A percentile compares a stretch with the other conserved stretches of the same genome.
Conservation (phyloP, 176 grass and related monocot species). For the Carex pumila region DNA sequence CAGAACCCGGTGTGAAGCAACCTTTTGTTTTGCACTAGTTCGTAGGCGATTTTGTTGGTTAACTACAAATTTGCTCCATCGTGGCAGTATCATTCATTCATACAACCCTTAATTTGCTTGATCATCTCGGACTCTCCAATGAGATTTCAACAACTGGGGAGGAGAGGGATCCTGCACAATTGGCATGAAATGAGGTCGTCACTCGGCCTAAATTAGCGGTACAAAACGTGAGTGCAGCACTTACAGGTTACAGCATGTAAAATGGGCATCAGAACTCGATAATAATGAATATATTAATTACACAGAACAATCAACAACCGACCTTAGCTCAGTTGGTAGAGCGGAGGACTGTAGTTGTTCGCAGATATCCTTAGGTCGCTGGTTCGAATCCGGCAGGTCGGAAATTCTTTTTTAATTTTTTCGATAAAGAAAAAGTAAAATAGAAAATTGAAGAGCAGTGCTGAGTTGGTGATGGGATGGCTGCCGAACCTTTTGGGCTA, state of each 20-base stretch:
- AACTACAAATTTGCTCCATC: not conserved
- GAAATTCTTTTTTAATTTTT: not conserved
- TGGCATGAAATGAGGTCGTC: no score
- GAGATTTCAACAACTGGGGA: not conserved
- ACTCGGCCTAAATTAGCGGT: no score
- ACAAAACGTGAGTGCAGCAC: not conserved
- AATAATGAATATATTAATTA: no score
- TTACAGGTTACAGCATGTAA: no score
- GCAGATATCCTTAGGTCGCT: conserved; percentile 86
- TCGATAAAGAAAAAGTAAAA: not conserved
- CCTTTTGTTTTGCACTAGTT: not conserved
- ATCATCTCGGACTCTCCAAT: not conserved
- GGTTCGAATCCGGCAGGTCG: conserved; percentile 90
- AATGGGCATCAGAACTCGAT: no score
- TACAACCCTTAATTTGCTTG: not conserved
- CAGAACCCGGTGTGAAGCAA: not conserved
- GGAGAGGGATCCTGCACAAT: not conserved
- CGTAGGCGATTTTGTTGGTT: not conserved
- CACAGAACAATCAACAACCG: not conserved
- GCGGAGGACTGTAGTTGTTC: conserved; percentile 79
- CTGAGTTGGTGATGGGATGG: no score
- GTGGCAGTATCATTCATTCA: not conserved
- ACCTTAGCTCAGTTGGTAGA: conserved; percentile 99
- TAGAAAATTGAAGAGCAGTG: not conserved
- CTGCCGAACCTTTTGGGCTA: not conserved